Percentiles rank a stretch among this genome's conserved stretches.
phyloP scores from a whole-genome alignment of 495 filamentous ascomycete genomes.

The Pseudotulostoma volvatum region DNA sequence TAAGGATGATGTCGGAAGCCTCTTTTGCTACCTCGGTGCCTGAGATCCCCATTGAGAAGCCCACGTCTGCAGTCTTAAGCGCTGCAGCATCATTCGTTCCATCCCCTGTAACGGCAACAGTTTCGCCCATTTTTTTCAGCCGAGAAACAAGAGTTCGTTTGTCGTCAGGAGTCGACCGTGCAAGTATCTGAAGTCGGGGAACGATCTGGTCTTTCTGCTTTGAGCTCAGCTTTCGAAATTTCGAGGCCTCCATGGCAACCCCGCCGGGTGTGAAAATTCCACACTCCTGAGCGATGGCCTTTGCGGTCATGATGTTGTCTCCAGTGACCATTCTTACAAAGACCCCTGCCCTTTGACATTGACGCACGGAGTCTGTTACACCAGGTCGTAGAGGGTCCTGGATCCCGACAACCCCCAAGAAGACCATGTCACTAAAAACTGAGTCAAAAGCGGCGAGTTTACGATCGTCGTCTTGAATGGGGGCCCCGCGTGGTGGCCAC shows the following conservation, averaged over 20 bases:
- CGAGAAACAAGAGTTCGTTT: constrained; percentile 66
- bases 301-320: constrained; percentile 73
- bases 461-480: constrained; percentile 49
- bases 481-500: constrained; percentile 64
- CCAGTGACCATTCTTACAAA: constrained; percentile 85
- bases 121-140: constrained; percentile 73
- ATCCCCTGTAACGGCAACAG: constrained; percentile 85
- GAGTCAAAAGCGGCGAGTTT: constrained; percentile 62
- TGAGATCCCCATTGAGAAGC: constrained; percentile 82
- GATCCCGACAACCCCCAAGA: constrained; percentile 69
- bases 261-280: constrained; percentile 64
- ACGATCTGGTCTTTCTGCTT: constrained; percentile 53
- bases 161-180: constrained; percentile 70
- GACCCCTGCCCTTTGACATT: constrained; percentile 64
- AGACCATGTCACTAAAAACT: constrained; percentile 61
- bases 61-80: constrained; percentile 73
- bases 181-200: constrained; percentile 66
- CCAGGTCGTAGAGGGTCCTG: constrained; percentile 72
- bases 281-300: constrained; percentile 70
- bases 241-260: constrained; percentile 67
- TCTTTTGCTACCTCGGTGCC: constrained; percentile 90
- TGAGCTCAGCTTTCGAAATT: constrained; percentile 53
- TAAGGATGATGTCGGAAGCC: constrained; percentile 82
- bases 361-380: constrained; percentile 58
- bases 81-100: constrained; percentile 87